Conservation (phyloP, 2,329 filamentous ascomycete genomes). For the Alternaria ventricosa region DNA sequence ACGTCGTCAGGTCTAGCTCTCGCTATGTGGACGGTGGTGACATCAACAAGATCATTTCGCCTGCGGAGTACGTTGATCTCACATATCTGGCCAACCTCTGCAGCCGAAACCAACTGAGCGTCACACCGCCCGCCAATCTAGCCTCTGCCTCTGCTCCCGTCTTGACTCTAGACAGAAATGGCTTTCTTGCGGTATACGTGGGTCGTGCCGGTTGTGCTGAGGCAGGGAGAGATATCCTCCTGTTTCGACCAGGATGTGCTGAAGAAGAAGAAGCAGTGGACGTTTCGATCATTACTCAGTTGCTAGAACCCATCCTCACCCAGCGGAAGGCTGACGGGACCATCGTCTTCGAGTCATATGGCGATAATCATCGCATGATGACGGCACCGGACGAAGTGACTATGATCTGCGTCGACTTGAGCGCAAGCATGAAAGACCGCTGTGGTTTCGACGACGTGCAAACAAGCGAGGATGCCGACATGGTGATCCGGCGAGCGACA, state of each 20-base stretch:
- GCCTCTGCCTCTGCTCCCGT: slow-evolving; percentile 38
- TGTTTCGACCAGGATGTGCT: slow-evolving; percentile 40
- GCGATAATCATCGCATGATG: slow-evolving; percentile 33
- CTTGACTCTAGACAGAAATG: slow-evolving; percentile 45
- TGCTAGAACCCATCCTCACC: slow-evolving; percentile 42
- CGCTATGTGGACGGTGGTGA: neutral
- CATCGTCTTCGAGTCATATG: slow-evolving; percentile 42
- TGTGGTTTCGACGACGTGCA: slow-evolving; percentile 44
- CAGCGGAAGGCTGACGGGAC: slow-evolving; percentile 42
- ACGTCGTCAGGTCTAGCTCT: neutral
- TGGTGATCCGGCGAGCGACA: neutral
- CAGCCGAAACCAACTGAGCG: slow-evolving; percentile 38
- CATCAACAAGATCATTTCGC: neutral
- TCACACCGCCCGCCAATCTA: slow-evolving; percentile 35
- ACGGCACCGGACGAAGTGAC: slow-evolving; percentile 44
- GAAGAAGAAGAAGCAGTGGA: slow-evolving; percentile 41
- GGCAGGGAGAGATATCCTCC: slow-evolving; percentile 41
- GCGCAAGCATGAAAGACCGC: slow-evolving; percentile 37
- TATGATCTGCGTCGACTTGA: slow-evolving; percentile 47
- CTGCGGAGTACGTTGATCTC: neutral
- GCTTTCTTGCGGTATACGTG: slow-evolving; percentile 46
- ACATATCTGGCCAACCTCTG: slow-evolving; percentile 20
- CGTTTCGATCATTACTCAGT: slow-evolving; percentile 43
- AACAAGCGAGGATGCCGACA: slow-evolving; percentile 13
- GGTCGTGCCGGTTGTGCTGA: slow-evolving; percentile 41